These are phyloP conservation scores for Ascochyta clinopodiicola DNA, from an alignment of 2,329 filamentous ascomycete genomes.

Conservation along the genomic window DNA sequence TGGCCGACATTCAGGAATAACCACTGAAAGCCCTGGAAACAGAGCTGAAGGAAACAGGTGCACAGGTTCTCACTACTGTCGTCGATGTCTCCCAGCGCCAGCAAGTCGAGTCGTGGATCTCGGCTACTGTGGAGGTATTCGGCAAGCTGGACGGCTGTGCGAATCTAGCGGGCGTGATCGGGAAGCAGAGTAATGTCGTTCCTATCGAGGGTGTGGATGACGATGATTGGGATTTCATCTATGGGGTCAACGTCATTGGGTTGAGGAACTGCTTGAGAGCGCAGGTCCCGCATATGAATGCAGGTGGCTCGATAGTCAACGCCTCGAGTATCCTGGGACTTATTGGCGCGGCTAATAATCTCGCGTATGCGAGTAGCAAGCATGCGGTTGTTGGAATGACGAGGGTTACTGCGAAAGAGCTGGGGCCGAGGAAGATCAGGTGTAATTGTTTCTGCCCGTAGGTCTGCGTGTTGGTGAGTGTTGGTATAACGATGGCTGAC, in stretches of 20 bases:
- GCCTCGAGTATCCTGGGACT: conserved; percentile 61
- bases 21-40: conserved; percentile 28
- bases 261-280: conserved; percentile 49
- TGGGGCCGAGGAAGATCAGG: conserved; percentile 44
- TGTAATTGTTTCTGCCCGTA: conserved; percentile 48
- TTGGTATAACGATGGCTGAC: neutral
- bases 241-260: conserved; percentile 49
- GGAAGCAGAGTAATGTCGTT: conserved; percentile 31
- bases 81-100: conserved; percentile 58
- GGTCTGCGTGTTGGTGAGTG: conserved; percentile 12
- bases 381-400: conserved; percentile 53
- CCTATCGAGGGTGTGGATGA: conserved; percentile 40
- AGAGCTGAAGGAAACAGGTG: conserved; percentile 26
- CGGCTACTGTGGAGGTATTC: conserved; percentile 53
- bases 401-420: conserved; percentile 48
- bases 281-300: conserved; percentile 51
- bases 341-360: conserved; percentile 48
- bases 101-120: conserved; percentile 61
- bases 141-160: conserved; percentile 52
- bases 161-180: conserved; percentile 56
- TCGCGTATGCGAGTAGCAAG: conserved; percentile 50
- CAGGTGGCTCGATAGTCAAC: conserved; percentile 50
- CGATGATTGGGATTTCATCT: conserved; percentile 50
- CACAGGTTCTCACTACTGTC: conserved; percentile 44
- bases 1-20: conserved; percentile 41